Percentiles rank a stretch among this genome's conserved stretches.
Conservation (phyloP, 2,329 filamentous ascomycete species). For the Rhynchosporium agropyri region DNA sequence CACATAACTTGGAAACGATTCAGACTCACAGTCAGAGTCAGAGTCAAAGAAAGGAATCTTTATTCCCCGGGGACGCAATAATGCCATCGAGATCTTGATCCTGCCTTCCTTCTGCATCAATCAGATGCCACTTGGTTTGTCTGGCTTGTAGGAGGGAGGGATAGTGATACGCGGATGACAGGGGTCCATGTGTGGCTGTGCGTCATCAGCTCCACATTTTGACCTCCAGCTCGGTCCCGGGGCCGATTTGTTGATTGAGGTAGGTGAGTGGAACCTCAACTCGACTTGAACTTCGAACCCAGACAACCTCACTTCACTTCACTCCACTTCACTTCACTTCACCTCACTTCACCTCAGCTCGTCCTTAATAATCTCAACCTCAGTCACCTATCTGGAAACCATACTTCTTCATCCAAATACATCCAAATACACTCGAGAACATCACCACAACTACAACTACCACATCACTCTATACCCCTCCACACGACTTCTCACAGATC, state of each 20-base stretch:
- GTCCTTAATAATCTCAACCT: neutral
- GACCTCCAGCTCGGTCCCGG: no score
- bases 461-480: neutral
- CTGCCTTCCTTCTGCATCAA: no score
- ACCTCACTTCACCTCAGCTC: conserved; percentile 4
- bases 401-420: conserved; percentile 5
- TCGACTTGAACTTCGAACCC: neutral
- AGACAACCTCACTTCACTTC: neutral
- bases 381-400: neutral
- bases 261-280: no score
- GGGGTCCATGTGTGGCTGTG: neutral
- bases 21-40: no score
- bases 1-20: no score
- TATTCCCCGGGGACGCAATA: neutral
- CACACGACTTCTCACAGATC: neutral
- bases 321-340: neutral
- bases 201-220: neutral
- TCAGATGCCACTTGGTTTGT: no score
- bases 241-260: no score
- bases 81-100: neutral
- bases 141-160: no score
- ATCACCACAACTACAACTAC: conserved; percentile 6
- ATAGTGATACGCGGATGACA: no score
- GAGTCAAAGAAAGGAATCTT: no score
- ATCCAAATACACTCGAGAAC: neutral